These are phyloP conservation scores for Clavariopsis aquatica DNA, from an alignment of 495 filamentous ascomycete species.

Conservation along the genomic window DNA sequence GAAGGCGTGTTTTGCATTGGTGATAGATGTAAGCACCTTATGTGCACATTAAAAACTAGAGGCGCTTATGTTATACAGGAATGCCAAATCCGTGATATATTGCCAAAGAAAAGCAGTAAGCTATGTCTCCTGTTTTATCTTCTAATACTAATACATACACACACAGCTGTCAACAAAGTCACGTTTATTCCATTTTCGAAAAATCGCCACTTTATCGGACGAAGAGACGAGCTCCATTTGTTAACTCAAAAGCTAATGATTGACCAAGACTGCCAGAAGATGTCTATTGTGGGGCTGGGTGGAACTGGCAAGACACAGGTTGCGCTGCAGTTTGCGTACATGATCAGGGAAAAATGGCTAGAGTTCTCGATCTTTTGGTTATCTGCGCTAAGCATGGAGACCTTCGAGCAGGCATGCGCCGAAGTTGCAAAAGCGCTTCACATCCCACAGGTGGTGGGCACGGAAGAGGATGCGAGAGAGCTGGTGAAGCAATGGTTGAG, in stretches of 20 bases:
- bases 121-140: too few relatives aligned
- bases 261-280: slow-evolving; percentile 24
- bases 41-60: too few relatives aligned
- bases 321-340: slow-evolving; percentile 36
- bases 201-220: slow-evolving; percentile 27
- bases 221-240: slow-evolving; percentile 18
- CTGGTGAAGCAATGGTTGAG: slow-evolving; percentile 20
- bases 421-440: slow-evolving; percentile 15
- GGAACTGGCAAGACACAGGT: slow-evolving; percentile 37
- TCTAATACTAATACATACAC: too few relatives aligned
- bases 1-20: background rate
- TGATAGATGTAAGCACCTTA: background rate
- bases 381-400: slow-evolving; percentile 35
- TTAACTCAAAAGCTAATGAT: slow-evolving; percentile 30
- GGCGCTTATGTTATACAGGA: too few relatives aligned
- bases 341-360: slow-evolving; percentile 26
- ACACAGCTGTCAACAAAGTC: too few relatives aligned
- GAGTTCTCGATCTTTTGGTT: slow-evolving; percentile 38
- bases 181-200: slow-evolving; percentile 24
- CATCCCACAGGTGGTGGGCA: slow-evolving; percentile 15
- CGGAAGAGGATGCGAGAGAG: slow-evolving; percentile 27
- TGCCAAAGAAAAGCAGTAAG: too few relatives aligned
- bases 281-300: slow-evolving; percentile 28
- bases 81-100: too few relatives aligned
- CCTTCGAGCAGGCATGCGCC: slow-evolving; percentile 28